phyloP scores from a whole-genome alignment of 192 early-diverging fungal genomes.

The Backusella mclennaniae region DNA sequence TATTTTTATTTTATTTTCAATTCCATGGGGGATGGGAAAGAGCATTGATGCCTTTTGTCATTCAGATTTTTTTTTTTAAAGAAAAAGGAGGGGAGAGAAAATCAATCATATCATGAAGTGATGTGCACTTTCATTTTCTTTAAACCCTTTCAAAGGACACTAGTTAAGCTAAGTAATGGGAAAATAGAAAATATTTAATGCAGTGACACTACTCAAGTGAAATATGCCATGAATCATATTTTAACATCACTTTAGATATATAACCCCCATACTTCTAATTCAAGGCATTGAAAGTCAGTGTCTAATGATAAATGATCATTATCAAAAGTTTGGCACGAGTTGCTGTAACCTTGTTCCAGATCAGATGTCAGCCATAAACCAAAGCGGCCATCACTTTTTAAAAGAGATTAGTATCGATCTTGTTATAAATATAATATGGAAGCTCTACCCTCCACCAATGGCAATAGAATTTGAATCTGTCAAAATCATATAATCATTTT shows the following conservation, averaged over 20 bases:
- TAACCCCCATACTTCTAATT: conserved; percentile 38
- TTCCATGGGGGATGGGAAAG: too few species aligned
- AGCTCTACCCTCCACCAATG: conserved; percentile 67
- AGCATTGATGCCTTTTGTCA: too few species aligned
- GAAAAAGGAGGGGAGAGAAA: too few species aligned
- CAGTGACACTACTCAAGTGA: not conserved
- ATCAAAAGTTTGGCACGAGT: conserved; percentile 72
- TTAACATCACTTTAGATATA: not conserved
- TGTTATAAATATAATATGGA: not conserved
- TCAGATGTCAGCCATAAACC: conserved; percentile 76
- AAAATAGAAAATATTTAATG: too few species aligned
- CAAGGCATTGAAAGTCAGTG: conserved; percentile 33
- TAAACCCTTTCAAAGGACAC: too few species aligned
- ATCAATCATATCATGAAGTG: too few species aligned
- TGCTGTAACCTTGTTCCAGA: conserved; percentile 67
- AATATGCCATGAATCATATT: not conserved
- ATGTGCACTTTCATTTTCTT: too few species aligned
- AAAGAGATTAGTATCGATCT: not conserved
- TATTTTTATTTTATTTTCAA: too few species aligned
- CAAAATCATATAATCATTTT: conserved; percentile 78
- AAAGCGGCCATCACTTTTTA: conserved; percentile 63
- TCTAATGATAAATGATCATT: conserved; percentile 49
- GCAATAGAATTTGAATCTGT: conserved; percentile 75
- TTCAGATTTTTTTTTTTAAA: too few species aligned
- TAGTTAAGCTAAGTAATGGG: too few species aligned